These are phyloP conservation scores for Lasiosphaeria miniovina DNA, from an alignment of 495 filamentous ascomycete genomes.

Conservation along the genomic window DNA sequence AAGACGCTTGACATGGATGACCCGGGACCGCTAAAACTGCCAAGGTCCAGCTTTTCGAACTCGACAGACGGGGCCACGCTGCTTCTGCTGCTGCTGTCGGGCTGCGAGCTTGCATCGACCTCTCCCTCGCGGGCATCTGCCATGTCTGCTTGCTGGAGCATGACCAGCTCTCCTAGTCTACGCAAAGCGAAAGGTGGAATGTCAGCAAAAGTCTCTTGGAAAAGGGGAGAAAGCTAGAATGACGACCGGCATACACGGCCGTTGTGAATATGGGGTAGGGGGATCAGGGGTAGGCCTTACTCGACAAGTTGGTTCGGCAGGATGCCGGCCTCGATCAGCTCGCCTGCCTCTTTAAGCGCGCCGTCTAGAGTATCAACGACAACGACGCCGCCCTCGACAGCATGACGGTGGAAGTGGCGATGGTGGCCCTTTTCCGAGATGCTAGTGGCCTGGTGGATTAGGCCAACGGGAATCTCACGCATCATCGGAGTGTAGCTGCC, in stretches of 20 bases:
- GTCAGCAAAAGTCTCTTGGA: neutral
- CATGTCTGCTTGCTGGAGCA: conserved; percentile 42
- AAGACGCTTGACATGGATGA: conserved; percentile 30
- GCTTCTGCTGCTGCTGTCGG: neutral
- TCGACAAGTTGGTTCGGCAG: conserved; percentile 73
- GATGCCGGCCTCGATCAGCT: conserved; percentile 78
- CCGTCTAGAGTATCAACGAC: conserved; percentile 81
- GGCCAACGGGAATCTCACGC: conserved; percentile 76
- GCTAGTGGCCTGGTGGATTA: conserved; percentile 67
- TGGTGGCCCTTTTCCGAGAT: conserved; percentile 37
- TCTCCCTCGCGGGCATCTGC: conserved; percentile 18
- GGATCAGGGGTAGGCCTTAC: conserved; percentile 27
- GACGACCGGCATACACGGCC: too few relatives aligned
- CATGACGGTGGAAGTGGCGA: conserved; percentile 43
- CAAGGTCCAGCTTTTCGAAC: neutral
- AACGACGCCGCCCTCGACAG: conserved; percentile 67
- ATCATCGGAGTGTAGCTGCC: conserved; percentile 83
- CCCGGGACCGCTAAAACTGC: conserved; percentile 5
- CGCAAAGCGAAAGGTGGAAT: neutral
- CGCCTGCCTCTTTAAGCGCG: conserved; percentile 81
- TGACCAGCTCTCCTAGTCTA: conserved; percentile 70
- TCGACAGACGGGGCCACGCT: neutral
- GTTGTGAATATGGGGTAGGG: neutral
- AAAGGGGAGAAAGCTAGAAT: neutral
- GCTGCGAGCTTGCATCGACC: conserved; percentile 2